These are phyloP conservation scores for Globisporangium alternatum DNA, from an alignment of 352 stramenopile genomes.

Conservation along the genomic window DNA sequence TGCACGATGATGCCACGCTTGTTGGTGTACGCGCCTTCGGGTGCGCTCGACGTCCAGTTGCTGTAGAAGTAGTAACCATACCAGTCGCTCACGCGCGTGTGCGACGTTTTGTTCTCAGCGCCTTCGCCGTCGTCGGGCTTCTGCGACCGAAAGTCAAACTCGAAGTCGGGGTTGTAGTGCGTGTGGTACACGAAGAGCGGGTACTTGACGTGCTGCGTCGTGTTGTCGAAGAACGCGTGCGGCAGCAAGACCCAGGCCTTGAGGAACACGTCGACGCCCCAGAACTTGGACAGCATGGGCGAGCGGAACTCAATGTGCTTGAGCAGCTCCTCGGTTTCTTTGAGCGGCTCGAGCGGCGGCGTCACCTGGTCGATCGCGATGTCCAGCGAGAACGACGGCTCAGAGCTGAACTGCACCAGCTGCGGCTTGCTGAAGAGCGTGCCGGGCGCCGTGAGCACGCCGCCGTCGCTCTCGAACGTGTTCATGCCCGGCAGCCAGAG, in stretches of 20 bases:
- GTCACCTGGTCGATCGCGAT: constrained; percentile 50
- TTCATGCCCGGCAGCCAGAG: constrained; percentile 41
- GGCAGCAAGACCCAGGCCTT: constrained; percentile 73
- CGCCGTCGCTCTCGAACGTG: constrained; percentile 31
- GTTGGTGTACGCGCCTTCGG: constrained; percentile 46
- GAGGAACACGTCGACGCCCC: constrained; percentile 63
- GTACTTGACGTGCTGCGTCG: constrained; percentile 54
- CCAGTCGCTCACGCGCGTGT: constrained; percentile 24
- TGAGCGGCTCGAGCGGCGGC: constrained; percentile 30
- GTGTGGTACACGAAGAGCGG: constrained; percentile 76
- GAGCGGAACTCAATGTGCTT: constrained; percentile 70
- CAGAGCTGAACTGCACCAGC: constrained; percentile 36
- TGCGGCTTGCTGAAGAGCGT: constrained; percentile 58
- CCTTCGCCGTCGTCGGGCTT: constrained; percentile 23
- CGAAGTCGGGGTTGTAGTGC: constrained; percentile 65
- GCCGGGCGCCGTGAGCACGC: constrained; percentile 51
- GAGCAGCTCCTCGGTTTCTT: constrained; percentile 48
- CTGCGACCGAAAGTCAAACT: constrained; percentile 45
- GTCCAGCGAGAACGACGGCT: constrained; percentile 30
- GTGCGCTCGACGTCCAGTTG: constrained; percentile 65
- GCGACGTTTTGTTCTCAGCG: constrained; percentile 12
- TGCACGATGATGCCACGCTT: constrained; percentile 74
- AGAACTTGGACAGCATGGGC: constrained; percentile 56
- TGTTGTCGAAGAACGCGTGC: constrained; percentile 57
- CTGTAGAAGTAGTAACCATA: constrained; percentile 69